Evolutionary conservation across 352 stramenopile species (phyloP).

Genomic region (Phytopythium cucurbitacearum): DNA sequence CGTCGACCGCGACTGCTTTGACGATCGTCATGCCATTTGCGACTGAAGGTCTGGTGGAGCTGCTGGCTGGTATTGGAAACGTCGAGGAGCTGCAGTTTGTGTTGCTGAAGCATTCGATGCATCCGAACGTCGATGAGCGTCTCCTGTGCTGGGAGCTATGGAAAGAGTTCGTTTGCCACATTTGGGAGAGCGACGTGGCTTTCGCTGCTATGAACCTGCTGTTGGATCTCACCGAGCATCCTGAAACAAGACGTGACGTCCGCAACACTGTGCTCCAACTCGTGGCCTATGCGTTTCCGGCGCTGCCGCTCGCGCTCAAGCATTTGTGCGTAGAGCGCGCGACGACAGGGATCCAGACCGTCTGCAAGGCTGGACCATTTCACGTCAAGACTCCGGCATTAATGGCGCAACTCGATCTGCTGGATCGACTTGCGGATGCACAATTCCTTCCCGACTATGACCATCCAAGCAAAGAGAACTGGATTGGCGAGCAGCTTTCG

Average conservation of each 20-base stretch:
- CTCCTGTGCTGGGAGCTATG: constrained; percentile 48
- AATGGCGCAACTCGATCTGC: constrained; percentile 33
- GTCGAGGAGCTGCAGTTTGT: constrained; percentile 36
- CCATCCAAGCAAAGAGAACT: constrained; percentile 42
- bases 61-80: constrained; percentile 18
- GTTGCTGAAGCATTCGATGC: constrained; percentile 47
- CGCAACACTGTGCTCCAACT: constrained; percentile 24
- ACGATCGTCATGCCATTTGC: constrained; percentile 18
- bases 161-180: constrained; percentile 52
- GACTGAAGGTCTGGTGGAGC: constrained; percentile 34
- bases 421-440: constrained; percentile 35
- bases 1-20: constrained; percentile 1
- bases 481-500: constrained; percentile 51
- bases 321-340: constrained; percentile 38
- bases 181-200: constrained; percentile 35
- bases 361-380: constrained; percentile 49
- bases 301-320: constrained; percentile 33
- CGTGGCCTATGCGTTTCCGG: constrained; percentile 39
- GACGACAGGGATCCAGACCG: constrained; percentile 33
- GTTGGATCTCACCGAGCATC: constrained; percentile 17
- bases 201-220: constrained; percentile 25
- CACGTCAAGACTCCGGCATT: constrained; percentile 38
- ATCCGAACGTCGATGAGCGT: constrained; percentile 34
- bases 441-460: constrained; percentile 42
- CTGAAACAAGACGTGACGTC: constrained; percentile 18